A percentile compares a stretch with the other conserved stretches of the same genome.
These are phyloP conservation scores for Lachancea nothofagi DNA, from an alignment of 805 yeast species.

Conservation along the genomic window DNA sequence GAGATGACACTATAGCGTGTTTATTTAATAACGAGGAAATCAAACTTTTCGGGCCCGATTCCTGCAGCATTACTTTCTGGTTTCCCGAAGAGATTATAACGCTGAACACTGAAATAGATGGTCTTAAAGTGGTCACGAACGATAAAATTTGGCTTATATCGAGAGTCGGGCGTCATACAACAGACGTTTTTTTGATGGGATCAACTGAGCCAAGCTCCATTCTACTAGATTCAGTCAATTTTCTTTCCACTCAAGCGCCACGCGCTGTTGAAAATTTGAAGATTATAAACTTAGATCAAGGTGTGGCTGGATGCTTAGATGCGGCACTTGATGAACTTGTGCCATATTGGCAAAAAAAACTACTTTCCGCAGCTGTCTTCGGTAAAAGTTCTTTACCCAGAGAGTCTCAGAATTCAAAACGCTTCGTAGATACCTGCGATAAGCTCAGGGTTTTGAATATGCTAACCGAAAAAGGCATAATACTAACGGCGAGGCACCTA, in stretches of 20 bases:
- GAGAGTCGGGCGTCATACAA: constrained; percentile 52
- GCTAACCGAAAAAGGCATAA: constrained; percentile 60
- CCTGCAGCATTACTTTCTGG: constrained; percentile 41
- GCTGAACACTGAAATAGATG: constrained; percentile 56
- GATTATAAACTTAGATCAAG: constrained; percentile 47
- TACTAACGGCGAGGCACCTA: constrained; percentile 56
- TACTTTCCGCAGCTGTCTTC: constrained; percentile 76
- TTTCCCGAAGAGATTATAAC: constrained; percentile 41
- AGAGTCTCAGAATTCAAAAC: constrained; percentile 50
- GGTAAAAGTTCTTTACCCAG: constrained; percentile 61
- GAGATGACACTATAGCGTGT: constrained; percentile 71
- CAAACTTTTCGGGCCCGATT: constrained; percentile 66
- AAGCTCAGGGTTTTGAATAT: constrained; percentile 63
- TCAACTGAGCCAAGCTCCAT: constrained; percentile 80
- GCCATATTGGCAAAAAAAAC: constrained; percentile 69
- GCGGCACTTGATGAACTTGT: constrained; percentile 79
- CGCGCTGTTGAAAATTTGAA: constrained; percentile 74
- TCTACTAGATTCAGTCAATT: constrained; percentile 68
- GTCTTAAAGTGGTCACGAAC: constrained; percentile 59
- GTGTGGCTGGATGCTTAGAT: constrained; percentile 63
- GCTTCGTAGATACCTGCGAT: constrained; percentile 59
- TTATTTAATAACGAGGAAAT: constrained; percentile 55
- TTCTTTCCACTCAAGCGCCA: constrained; percentile 54
- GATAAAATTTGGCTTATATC: constrained; percentile 55
- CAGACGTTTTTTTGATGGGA: constrained; percentile 71